Conservation (phyloP, 306 rosid species). For the Hippophae tibetana region DNA sequence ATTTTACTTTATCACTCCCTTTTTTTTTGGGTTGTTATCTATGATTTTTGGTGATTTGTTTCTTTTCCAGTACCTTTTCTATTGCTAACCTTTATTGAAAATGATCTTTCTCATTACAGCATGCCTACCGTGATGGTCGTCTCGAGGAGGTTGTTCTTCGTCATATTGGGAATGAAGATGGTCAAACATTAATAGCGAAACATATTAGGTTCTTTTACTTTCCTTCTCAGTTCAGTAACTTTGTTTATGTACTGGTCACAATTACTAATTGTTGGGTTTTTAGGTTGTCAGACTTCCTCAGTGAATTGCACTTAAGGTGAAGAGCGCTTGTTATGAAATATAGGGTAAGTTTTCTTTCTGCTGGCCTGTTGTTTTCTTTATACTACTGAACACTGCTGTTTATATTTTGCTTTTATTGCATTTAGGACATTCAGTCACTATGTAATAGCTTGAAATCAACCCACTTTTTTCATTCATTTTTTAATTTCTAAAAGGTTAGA, state of each 20-base stretch:
- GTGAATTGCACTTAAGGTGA: constrained; percentile 68
- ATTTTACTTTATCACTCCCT: constrained; percentile 14
- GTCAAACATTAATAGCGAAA: constrained; percentile 70
- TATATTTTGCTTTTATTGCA: too few relatives aligned
- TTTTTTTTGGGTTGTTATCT: constrained; percentile 14
- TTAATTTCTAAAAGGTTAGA: too few relatives aligned
- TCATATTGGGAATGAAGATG: constrained; percentile 89
- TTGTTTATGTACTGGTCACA: background rate
- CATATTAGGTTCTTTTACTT: constrained; percentile 51
- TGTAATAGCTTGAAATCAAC: too few relatives aligned
- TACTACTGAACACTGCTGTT: background rate
- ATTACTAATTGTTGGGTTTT: constrained; percentile 18
- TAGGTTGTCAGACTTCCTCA: constrained; percentile 90
- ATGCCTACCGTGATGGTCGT: constrained; percentile 75
- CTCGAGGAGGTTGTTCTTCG: constrained; percentile 73
- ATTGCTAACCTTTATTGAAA: constrained; percentile 3
- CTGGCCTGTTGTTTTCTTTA: background rate
- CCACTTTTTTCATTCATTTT: too few relatives aligned
- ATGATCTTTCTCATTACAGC: constrained; percentile 45
- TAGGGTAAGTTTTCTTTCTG: constrained; percentile 33
- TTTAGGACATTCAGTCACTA: too few relatives aligned
- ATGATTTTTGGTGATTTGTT: background rate
- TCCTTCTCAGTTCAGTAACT: background rate
- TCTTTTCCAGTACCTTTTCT: background rate
- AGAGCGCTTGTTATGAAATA: constrained; percentile 17